Percentiles rank a stretch among this genome's conserved stretches.
Evolutionary conservation across 2,329 filamentous ascomycete species (phyloP).

Genomic region (Mariannaea elegans): DNA sequence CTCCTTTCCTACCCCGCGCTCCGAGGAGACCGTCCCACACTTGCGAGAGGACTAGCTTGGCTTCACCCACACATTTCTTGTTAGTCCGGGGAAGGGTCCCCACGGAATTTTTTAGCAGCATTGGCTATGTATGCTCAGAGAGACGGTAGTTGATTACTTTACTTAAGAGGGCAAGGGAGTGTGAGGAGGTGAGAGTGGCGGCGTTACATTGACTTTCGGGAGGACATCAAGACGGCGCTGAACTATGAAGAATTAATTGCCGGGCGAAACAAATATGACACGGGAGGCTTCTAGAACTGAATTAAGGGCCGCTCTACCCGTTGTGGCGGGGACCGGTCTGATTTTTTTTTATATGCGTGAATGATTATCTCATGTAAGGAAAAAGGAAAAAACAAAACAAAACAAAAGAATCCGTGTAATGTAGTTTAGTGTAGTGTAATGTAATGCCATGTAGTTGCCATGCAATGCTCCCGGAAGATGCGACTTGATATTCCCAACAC

Average conservation of each 20-base stretch:
- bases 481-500: conserved; percentile 6
- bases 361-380: conserved; percentile 7
- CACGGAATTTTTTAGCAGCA: no score
- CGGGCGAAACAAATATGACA: no score
- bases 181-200: no score
- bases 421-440: conserved; percentile 2
- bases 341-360: conserved; percentile 8
- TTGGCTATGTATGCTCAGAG: no score
- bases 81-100: no score
- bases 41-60: no score
- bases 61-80: no score
- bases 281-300: no score
- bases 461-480: conserved; percentile 5
- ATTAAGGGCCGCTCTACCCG: conserved; percentile 13
- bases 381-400: neutral
- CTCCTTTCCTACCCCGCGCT: no score
- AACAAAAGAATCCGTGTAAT: neutral
- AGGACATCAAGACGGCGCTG: neutral
- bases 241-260: neutral
- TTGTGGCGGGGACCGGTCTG: conserved; percentile 17
- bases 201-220: neutral
- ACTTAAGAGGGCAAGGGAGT: no score
- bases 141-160: no score
- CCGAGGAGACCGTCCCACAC: no score
- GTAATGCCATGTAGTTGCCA: conserved; percentile 15